Base-by-base conservation (phyloP, 2,329 filamentous ascomycete genomes). In the Parastagonospora nodorum region DNA sequence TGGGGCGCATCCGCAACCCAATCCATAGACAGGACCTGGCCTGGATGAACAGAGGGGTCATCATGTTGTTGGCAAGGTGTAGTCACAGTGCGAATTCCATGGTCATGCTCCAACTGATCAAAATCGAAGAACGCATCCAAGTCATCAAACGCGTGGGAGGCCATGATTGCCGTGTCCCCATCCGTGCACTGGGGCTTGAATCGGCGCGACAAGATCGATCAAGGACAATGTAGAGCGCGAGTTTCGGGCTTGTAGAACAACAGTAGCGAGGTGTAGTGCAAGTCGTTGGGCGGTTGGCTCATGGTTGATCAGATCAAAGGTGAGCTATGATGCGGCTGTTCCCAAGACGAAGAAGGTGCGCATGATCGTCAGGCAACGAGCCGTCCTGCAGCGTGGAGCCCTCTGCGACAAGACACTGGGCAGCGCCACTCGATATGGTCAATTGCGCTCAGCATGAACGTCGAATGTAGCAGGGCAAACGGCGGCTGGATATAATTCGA, bases 121-220 rank as follows among this genome's bases (percentile, higher is more conserved):
- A 72, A 72, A 48, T 72, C 69, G 48, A 72, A 72, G 59, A 72
- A 72, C 35, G 71, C 69, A 27, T 71, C 60, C 47, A 72, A 35
- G 42, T 50, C 58, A 47, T 65, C 61, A 40, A 51, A 42, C 35
- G 52, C 42, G 42, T 54, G 39, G 41, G 38, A 30, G 10, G 49
- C 48, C 64, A 66, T 66, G 16, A 28, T 55, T 53, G 38, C 29
- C 44, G 42, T 49, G 51, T 9, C 8, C 29, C 32, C 28, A 45
- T 30, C 41, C 31, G 38, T 27, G 32, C 37, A 38, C 16, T 48
- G 32, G 42, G 53, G 54, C 52, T 62, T 60, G 55, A 39, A 45
- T 54, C 45, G 55, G 51, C 31, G 41, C 35, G 27, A 41, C 24
- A 47, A 44, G 50, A 47, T 43, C 33, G 36, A 42, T 39, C 50